Percentiles rank a stretch among this genome's conserved stretches.
Conservation (phyloP, 1,139 yeast genomes). For the Blastobotrys buckinghamii region DNA sequence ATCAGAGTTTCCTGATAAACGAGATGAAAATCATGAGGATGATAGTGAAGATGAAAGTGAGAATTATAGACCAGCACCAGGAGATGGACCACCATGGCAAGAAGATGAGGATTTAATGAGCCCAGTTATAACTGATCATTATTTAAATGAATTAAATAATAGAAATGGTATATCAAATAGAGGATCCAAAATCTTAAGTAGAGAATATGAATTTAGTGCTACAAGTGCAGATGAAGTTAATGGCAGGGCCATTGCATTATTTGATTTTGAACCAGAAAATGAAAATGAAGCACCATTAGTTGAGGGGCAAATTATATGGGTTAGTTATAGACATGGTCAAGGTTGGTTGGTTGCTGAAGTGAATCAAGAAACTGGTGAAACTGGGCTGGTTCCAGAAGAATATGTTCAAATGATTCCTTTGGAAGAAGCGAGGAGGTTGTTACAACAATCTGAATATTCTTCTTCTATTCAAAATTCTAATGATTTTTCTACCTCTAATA, state of each 20-base stretch:
- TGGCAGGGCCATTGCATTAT: constrained; percentile 74
- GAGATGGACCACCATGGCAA: constrained; percentile 33
- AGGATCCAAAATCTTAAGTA: constrained; percentile 26
- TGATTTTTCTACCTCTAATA: constrained; percentile 5
- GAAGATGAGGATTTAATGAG: constrained; percentile 29
- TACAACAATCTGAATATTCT: constrained; percentile 13
- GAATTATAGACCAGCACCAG: constrained; percentile 5
- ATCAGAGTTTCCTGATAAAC: constrained; percentile 10
- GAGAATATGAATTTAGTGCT: constrained; percentile 32
- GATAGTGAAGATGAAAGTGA: constrained; percentile 25
- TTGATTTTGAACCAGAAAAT: constrained; percentile 87
- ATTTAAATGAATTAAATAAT: constrained; percentile 13
- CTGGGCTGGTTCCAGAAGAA: constrained; percentile 94
- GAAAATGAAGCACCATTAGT: constrained; percentile 77
- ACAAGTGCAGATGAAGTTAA: constrained; percentile 40
- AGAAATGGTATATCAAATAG: constrained; percentile 14
- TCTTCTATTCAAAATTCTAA: not conserved
- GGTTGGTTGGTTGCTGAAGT: constrained; percentile 94
- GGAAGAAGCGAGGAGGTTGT: constrained; percentile 20
- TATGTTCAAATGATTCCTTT: constrained; percentile 58
- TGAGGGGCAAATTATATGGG: constrained; percentile 83
- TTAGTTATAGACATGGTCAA: constrained; percentile 89
- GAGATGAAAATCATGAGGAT: constrained; percentile 14
- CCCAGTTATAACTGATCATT: constrained; percentile 23
- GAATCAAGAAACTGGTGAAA: constrained; percentile 68